Evolutionary conservation across 164 flowering plant species (phyloP), one percentile per base, ranked within the genome.

Genomic region (Akebia trifoliata): DNA sequence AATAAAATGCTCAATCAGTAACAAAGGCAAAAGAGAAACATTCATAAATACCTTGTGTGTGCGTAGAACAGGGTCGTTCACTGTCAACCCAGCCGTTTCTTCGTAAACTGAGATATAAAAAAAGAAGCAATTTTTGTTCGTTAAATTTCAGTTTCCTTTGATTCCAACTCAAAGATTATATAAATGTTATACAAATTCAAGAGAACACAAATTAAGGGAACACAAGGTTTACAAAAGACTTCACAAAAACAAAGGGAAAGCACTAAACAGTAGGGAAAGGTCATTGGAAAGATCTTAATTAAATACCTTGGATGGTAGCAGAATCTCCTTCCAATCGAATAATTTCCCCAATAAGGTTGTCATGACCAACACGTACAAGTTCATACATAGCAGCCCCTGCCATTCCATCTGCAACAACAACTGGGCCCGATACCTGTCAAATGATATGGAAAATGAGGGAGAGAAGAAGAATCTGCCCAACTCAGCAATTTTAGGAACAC

Each of bases 371-470:
- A 81, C 99, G 99, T 50, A 94, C 99, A 40, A 94, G 74, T 70
- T 94, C 99, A 73, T 94, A 94, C 99, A 94, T 94, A 57, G 99
- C 99, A 65, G 99, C 99, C 21, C 99, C 99, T 42, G 73, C 86
- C 99, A 94, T 94, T 63, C 99, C 99, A 84, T 94, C 96, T 8
- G 99, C 99, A 59, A 94, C 80, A 6, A 94, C 99, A 44, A 94
- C 99, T 18, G 99, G 99, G 61, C 99, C 99, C 8, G 99, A 94
- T 12, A 94, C 97, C 99, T 94, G 76, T 43, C 48, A 69, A 39
- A 25, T 44, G 26, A 44, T 43, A 50, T 10, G 8, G 25, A 30
- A 42, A 20, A 38, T 20, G 30, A 39, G 10, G 31, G 12, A 34
- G 34, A 17, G 15, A 15, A 10, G 9, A 59, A 17, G 4, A 50